A percentile compares a stretch with the other conserved stretches of the same genome.
phyloP scores from a whole-genome alignment of 306 rosid species.

The Lithocarpus polystachyus region DNA sequence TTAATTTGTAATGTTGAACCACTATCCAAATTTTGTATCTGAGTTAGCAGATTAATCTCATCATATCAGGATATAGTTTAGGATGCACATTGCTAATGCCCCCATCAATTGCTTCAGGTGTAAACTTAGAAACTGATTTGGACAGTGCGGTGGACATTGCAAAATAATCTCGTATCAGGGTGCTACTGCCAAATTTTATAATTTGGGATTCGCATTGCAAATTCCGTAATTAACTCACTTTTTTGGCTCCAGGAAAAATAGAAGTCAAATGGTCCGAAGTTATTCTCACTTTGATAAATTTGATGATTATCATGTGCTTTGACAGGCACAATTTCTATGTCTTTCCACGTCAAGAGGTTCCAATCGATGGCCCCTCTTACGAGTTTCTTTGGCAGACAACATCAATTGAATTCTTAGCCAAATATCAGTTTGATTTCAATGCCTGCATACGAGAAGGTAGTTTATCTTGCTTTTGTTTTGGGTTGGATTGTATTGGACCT shows the following conservation, averaged over 20 bases:
- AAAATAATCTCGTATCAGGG: too few relatives aligned
- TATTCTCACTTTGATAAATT: constrained; percentile 21
- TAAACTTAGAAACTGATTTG: too few relatives aligned
- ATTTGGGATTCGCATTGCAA: too few relatives aligned
- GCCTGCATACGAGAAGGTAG: constrained; percentile 80
- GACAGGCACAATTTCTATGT: constrained; percentile 83
- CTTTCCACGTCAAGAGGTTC: constrained; percentile 79
- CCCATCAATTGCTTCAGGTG: too few relatives aligned
- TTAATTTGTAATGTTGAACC: too few relatives aligned
- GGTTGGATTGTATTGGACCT: constrained; percentile 16
- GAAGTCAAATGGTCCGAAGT: not conserved
- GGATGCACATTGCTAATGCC: too few relatives aligned
- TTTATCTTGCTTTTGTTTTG: constrained; percentile 25
- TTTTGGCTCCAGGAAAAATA: not conserved
- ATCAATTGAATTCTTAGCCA: constrained; percentile 88
- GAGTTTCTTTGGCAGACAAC: constrained; percentile 93
- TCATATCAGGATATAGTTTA: too few relatives aligned
- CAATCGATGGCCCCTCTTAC: constrained; percentile 38
- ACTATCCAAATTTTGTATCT: too few relatives aligned
- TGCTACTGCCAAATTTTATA: too few relatives aligned
- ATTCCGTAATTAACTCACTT: too few relatives aligned
- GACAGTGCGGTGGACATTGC: too few relatives aligned
- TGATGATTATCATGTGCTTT: constrained; percentile 7
- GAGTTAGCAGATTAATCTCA: too few relatives aligned
- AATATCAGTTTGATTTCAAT: constrained; percentile 88